Conservation (phyloP, 2,329 filamentous ascomycete genomes). For the Blastomyces silverae region DNA sequence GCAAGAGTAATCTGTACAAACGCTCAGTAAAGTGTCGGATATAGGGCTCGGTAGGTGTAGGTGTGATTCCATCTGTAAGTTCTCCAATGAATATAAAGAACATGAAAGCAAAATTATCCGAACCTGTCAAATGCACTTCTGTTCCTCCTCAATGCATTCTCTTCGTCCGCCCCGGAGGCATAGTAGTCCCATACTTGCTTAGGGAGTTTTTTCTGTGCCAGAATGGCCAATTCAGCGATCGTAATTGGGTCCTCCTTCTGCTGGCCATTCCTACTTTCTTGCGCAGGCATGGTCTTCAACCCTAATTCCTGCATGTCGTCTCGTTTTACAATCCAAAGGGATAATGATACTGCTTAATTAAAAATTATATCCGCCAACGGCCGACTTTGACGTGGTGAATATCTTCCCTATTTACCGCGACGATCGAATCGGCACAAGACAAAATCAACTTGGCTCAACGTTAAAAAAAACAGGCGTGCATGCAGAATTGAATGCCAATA, state of each 20-base stretch:
- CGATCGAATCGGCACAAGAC: too few species aligned
- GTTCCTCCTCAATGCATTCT: conserved; percentile 5
- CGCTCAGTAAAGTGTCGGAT: background rate
- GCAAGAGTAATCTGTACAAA: conserved; percentile 6
- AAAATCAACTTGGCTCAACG: background rate
- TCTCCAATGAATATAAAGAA: too few species aligned
- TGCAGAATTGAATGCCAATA: background rate
- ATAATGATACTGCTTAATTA: background rate
- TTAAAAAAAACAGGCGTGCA: background rate
- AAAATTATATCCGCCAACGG: background rate
- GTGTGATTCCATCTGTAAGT: too few species aligned
- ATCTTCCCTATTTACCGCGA: background rate
- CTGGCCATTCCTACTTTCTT: background rate
- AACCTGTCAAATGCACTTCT: conserved; percentile 10
- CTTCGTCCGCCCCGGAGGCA: conserved; percentile 5
- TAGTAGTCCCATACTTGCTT: conserved; percentile 13
- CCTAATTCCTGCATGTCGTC: background rate
- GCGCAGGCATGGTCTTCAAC: too few species aligned
- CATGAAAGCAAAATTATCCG: background rate
- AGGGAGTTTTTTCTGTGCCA: conserved; percentile 9
- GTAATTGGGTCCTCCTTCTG: conserved; percentile 8
- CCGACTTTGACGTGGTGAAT: background rate
- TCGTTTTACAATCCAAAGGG: background rate
- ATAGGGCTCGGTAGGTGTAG: too few species aligned
- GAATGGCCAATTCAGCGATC: conserved; percentile 4